phyloP scores from a whole-genome alignment of 805 yeast species.

The Ogataea neopini region DNA sequence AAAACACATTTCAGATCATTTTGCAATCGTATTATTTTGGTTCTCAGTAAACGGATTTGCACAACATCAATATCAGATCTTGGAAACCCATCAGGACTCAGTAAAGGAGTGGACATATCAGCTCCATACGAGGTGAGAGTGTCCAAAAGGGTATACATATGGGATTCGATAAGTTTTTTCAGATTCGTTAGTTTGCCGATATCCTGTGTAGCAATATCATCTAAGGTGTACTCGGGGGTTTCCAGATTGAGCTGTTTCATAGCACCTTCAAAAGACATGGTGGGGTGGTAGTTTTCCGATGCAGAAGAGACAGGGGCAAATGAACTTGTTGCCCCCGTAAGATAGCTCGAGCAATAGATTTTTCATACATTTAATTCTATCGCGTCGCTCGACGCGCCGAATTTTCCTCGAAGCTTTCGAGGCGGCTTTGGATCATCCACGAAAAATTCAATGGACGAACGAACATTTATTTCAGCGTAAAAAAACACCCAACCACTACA shows the following conservation, averaged over 20 bases:
- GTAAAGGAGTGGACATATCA: slow-evolving; percentile 64
- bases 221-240: slow-evolving; percentile 19
- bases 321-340: background rate
- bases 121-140: slow-evolving; percentile 36
- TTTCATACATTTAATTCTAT: background rate
- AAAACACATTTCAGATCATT: slow-evolving; percentile 65
- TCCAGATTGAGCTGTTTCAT: slow-evolving; percentile 26
- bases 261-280: slow-evolving; percentile 29
- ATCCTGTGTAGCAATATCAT: slow-evolving; percentile 10
- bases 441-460: slow-evolving; percentile 11
- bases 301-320: background rate
- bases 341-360: too few species aligned
- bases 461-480: background rate
- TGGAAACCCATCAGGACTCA: slow-evolving; percentile 82
- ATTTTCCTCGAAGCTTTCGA: background rate
- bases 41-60: slow-evolving; percentile 59
- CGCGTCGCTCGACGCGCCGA: slow-evolving; percentile 5
- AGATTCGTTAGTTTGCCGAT: slow-evolving; percentile 31
- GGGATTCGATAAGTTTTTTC: slow-evolving; percentile 43
- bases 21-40: slow-evolving; percentile 62
- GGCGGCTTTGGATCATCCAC: slow-evolving; percentile 2
- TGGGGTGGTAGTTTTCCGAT: background rate
- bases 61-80: slow-evolving; percentile 81
- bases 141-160: slow-evolving; percentile 43
- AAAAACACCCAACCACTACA: background rate